These are phyloP conservation scores for Kwoniella sp. DNA, from an alignment of 768 basidiomycete genomes.

Conservation along the genomic window DNA sequence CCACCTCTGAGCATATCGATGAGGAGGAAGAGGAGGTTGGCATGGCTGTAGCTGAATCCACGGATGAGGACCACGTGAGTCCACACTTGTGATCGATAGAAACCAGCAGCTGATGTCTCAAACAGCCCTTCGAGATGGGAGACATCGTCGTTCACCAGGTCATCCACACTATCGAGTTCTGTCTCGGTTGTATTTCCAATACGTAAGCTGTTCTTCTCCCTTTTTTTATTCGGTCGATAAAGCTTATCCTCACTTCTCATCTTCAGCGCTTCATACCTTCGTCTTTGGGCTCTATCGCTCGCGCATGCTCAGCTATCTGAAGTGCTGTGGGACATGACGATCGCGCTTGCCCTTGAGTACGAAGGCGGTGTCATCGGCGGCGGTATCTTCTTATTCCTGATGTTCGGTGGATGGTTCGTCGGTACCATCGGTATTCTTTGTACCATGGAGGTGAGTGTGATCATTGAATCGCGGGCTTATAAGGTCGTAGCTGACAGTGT, in stretches of 20 bases:
- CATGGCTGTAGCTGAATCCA: conserved; percentile 70
- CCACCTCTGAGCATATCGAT: conserved; percentile 55
- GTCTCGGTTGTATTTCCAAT: conserved; percentile 97
- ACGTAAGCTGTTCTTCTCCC: conserved; percentile 65
- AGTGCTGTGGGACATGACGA: conserved; percentile 71
- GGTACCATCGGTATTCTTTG: conserved; percentile 78
- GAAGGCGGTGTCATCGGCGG: conserved; percentile 58
- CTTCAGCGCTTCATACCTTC: conserved; percentile 58
- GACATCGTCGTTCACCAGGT: conserved; percentile 96
- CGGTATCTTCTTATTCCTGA: conserved; percentile 64
- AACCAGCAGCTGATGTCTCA: conserved; percentile 5
- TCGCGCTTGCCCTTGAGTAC: conserved; percentile 60
- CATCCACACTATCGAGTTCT: conserved; percentile 99
- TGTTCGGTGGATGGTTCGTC: conserved; percentile 80
- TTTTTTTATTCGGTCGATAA: neutral
- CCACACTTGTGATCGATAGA: conserved; percentile 20
- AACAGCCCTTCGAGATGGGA: conserved; percentile 85
- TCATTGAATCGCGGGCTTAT: neutral
- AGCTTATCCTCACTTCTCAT: conserved; percentile 12
- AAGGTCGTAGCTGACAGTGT: neutral
- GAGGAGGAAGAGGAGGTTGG: conserved; percentile 64
- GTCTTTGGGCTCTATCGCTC: conserved; percentile 95
- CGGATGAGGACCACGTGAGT: conserved; percentile 74
- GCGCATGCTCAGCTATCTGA: conserved; percentile 95
- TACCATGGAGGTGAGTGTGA: conserved; percentile 85